Percentiles rank a stretch among this genome's conserved stretches.
These are phyloP conservation scores for Paecilomyces fulvus DNA, from an alignment of 2,329 filamentous ascomycete genomes.

Conservation along the genomic window DNA sequence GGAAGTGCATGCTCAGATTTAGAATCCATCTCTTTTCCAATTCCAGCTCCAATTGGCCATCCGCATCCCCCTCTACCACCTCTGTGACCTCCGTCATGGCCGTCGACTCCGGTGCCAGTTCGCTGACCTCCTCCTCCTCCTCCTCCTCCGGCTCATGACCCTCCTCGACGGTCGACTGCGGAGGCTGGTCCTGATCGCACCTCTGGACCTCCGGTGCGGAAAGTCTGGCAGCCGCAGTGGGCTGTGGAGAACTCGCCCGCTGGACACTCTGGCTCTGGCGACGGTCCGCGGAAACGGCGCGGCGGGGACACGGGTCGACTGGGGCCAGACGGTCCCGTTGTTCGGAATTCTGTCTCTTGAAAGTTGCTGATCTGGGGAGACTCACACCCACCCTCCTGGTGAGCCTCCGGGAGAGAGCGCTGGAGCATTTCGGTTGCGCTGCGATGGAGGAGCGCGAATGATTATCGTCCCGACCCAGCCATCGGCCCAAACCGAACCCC, in stretches of 20 bases:
- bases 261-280: constrained; percentile 33
- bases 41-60: constrained; percentile 59
- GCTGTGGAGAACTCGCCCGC: constrained; percentile 36
- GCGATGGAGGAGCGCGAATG: constrained; percentile 18
- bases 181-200: constrained; percentile 18
- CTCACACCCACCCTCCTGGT: constrained; percentile 60
- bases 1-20: constrained; percentile 96
- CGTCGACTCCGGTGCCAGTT: constrained; percentile 1
- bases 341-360: constrained; percentile 77
- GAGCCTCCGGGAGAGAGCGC: constrained; percentile 26
- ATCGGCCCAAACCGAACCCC: constrained; percentile 26
- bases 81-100: constrained; percentile 4
- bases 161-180: constrained; percentile 14
- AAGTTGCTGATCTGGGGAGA: constrained; percentile 67
- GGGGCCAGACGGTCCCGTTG: constrained; percentile 64
- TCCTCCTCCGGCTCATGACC: background rate
- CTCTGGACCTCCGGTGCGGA: constrained; percentile 36
- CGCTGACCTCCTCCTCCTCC: background rate
- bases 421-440: constrained; percentile 13
- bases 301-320: constrained; percentile 53
- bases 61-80: constrained; percentile 8
- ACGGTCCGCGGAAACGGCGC: constrained; percentile 56
- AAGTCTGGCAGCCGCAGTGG: constrained; percentile 26
- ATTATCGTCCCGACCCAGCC: constrained; percentile 34
- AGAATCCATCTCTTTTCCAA: constrained; percentile 87